These are phyloP conservation scores for Suillus subluteus DNA, from an alignment of 768 basidiomycete species.

Conservation along the genomic window DNA sequence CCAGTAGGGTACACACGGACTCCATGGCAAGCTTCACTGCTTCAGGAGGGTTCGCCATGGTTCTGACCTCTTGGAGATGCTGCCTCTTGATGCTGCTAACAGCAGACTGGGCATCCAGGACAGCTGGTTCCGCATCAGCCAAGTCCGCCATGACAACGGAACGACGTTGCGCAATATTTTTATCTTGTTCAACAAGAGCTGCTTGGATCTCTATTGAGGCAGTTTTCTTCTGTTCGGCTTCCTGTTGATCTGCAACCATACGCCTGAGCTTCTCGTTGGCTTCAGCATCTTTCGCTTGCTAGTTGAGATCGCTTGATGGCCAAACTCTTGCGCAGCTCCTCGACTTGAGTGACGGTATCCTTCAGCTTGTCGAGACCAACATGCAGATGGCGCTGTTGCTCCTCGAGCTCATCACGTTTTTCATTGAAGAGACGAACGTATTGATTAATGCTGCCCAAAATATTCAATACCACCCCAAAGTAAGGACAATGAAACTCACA, in stretches of 20 bases:
- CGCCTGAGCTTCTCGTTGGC: conserved; percentile 97
- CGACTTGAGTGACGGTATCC: conserved; percentile 96
- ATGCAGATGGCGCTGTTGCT: conserved; percentile 97
- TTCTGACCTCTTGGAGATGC: conserved; percentile 94
- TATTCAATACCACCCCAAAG: conserved; percentile 14
- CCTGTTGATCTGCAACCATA: conserved; percentile 98
- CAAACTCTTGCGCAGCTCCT: conserved; percentile 92
- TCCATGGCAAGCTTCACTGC: conserved; percentile 98
- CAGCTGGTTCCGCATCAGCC: conserved; percentile 97
- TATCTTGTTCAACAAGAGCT: conserved; percentile 89
- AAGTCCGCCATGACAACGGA: conserved; percentile 93
- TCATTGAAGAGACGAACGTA: conserved; percentile 95
- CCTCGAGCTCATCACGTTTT: conserved; percentile 96
- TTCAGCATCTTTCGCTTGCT: conserved; percentile 89
- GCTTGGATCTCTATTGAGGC: conserved; percentile 97
- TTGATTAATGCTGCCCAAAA: conserved; percentile 80
- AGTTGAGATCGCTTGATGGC: conserved; percentile 93
- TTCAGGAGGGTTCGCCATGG: conserved; percentile 98
- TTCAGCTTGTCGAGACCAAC: conserved; percentile 96
- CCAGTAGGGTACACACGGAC: conserved; percentile 94
- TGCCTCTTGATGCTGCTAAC: conserved; percentile 96
- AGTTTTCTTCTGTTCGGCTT: conserved; percentile 97
- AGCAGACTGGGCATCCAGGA: conserved; percentile 92
- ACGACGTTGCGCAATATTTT: conserved; percentile 83
- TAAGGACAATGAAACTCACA: conserved; percentile 62